A percentile compares a stretch with the other conserved stretches of the same genome.
Conservation (phyloP, 2,329 filamentous ascomycete species). For the Fusarium veterinarium region DNA sequence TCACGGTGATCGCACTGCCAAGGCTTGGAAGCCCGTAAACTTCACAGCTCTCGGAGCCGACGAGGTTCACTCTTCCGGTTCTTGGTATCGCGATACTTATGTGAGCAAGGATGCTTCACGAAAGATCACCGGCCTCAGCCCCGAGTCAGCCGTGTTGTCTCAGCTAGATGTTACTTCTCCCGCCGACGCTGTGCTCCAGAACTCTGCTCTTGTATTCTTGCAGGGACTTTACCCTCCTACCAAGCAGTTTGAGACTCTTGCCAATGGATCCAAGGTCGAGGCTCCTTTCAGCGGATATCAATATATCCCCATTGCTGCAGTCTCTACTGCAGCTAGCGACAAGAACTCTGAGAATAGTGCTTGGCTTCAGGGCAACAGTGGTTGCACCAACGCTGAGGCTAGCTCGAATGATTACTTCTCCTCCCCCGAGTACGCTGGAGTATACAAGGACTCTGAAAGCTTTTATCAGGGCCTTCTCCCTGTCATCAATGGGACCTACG, state of each 20-base stretch:
- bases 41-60: slow-evolving; percentile 84
- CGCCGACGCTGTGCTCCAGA: slow-evolving; percentile 80
- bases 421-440: slow-evolving; percentile 58
- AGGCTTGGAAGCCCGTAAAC: slow-evolving; percentile 75
- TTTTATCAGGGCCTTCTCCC: slow-evolving; percentile 69
- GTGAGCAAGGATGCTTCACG: slow-evolving; percentile 68
- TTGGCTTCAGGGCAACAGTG: slow-evolving; percentile 69
- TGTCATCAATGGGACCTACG: slow-evolving; percentile 65
- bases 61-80: slow-evolving; percentile 78
- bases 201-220: slow-evolving; percentile 81
- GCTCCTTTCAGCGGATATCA: slow-evolving; percentile 85
- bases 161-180: slow-evolving; percentile 81
- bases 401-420: slow-evolving; percentile 67
- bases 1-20: slow-evolving; percentile 89
- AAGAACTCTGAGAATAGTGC: slow-evolving; percentile 65
- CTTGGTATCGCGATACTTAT: slow-evolving; percentile 82
- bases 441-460: slow-evolving; percentile 63
- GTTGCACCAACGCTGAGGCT: slow-evolving; percentile 65
- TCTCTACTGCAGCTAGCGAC: slow-evolving; percentile 65
- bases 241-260: slow-evolving; percentile 70
- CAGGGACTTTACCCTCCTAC: slow-evolving; percentile 90
- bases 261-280: slow-evolving; percentile 74
- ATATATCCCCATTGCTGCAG: slow-evolving; percentile 78
- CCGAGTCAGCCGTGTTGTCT: slow-evolving; percentile 72
- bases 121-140: slow-evolving; percentile 74